Base-by-base conservation (phyloP, 495 filamentous ascomycete species). In the Haplographium delicatum region DNA sequence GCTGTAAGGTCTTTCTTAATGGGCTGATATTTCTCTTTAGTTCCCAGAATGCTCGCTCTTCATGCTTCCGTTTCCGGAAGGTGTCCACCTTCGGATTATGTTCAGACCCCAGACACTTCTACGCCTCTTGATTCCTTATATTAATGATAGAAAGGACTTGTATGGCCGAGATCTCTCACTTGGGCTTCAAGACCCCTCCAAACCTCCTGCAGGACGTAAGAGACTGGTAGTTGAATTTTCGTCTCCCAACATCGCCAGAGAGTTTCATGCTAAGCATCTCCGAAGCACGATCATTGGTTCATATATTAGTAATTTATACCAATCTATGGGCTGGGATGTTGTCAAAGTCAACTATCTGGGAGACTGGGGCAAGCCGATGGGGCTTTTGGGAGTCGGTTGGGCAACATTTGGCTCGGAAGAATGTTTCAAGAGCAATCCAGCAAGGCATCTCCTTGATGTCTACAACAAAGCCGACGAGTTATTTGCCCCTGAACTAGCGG, bases 341-440 rank as follows among this genome's bases (percentile, higher is more conserved):
- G 69, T 75, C 52, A 76, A 80, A 49, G 80, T 87, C 75, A 87
- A 87, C 68, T 88, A 87, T 63, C 71, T 89, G 8, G 84, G 84
- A 43, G 84, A 89, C 60, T 89, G 84, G 84, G 84, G 84, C 35
- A 84, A 83, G 68, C 83, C 85, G 62, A 86, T 85, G 58, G 85
- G 84, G 56, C 68, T 88, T 34, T 71, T 88, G 15, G 83, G 78
- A 9, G 74, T 83, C 33, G 85, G 83, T 19, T 53, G 42, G 34
- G 25, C 27, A 13, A 6, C 11, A 25, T 89, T 79, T 64, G 47
- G 45, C 18, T 44, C 42, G 7, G 70, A 72, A 54, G 79, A 88
- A 63, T 79, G 82, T 1, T 85, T 88, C 52, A 76, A 77, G 50
- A 8, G 20, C 0, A 82, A 87, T 64, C 69, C 88, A 13, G 82